Conservation (phyloP, 345 rosid species). For the Linum tenue region DNA sequence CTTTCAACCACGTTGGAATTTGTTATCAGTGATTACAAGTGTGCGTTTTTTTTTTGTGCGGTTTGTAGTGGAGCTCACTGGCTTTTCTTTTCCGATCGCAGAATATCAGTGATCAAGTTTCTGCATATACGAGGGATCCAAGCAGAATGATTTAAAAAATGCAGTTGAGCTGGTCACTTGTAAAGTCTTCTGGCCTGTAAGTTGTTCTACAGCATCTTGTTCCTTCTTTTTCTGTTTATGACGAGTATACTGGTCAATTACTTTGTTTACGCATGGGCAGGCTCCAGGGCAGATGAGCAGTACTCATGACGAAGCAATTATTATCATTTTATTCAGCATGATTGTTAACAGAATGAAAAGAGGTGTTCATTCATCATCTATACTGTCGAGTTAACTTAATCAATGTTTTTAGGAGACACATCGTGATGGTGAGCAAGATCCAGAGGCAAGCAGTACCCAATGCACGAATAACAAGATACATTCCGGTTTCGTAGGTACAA, state of each 20-base stretch:
- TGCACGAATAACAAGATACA: neutral
- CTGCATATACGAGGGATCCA: constrained; percentile 84
- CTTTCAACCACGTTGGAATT: constrained; percentile 81
- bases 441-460: too few species aligned
- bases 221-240: neutral
- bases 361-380: neutral
- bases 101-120: constrained; percentile 90
- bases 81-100: constrained; percentile 21
- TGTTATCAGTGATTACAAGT: neutral
- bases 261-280: constrained; percentile 16
- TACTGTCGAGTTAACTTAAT: neutral
- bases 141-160: constrained; percentile 91
- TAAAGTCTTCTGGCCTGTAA: constrained; percentile 66
- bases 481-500: constrained; percentile 38
- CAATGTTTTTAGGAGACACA: constrained; percentile 34
- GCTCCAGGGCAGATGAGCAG: constrained; percentile 20
- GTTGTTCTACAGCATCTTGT: constrained; percentile 16
- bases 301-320: constrained; percentile 41
- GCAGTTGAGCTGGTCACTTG: constrained; percentile 66
- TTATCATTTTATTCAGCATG: neutral
- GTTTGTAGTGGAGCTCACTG: constrained; percentile 12
- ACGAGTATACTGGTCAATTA: constrained; percentile 3
- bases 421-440: constrained; percentile 63
- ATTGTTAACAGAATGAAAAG: neutral
- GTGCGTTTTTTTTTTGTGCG: neutral